These are phyloP conservation scores for Aspergillus bombycis DNA, from an alignment of 2,329 filamentous ascomycete genomes.

Conservation along the genomic window DNA sequence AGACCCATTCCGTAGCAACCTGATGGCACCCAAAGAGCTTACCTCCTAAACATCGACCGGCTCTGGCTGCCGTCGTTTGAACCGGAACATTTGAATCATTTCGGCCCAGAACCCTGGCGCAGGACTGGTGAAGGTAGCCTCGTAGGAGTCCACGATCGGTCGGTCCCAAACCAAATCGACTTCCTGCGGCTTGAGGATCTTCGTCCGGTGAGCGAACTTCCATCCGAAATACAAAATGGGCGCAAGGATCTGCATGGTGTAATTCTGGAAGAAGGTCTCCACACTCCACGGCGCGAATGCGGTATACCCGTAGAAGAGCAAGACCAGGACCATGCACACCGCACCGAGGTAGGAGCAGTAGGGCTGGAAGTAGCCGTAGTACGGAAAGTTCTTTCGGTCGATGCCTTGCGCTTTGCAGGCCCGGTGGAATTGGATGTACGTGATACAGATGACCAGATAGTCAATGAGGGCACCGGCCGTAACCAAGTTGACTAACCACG, in stretches of 20 bases:
- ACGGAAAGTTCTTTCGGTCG: slow-evolving; percentile 66
- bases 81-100: not conserved
- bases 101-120: not conserved
- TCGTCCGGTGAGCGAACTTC: slow-evolving; percentile 68
- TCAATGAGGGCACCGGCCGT: slow-evolving; percentile 27
- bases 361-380: slow-evolving; percentile 68
- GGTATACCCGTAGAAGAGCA: slow-evolving; percentile 70
- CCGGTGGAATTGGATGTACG: slow-evolving; percentile 71
- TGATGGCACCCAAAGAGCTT: rapidly evolving
- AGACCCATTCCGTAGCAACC: not conserved
- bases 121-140: not conserved
- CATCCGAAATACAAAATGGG: slow-evolving; percentile 66
- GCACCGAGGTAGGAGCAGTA: slow-evolving; percentile 69
- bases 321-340: slow-evolving; percentile 65
- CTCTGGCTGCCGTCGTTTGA: not conserved
- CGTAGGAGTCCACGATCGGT: not conserved
- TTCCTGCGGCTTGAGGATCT: slow-evolving; percentile 55
- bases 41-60: not conserved
- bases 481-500: slow-evolving; percentile 16
- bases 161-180: slow-evolving; percentile 53
- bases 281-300: slow-evolving; percentile 69
- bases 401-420: slow-evolving; percentile 69
- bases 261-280: slow-evolving; percentile 70
- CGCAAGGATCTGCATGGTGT: slow-evolving; percentile 67
- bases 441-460: slow-evolving; percentile 62